Evolutionary conservation across 768 basidiomycete genomes (phyloP), one percentile per base, ranked within the genome.

Genomic region (Amanita phalloides): DNA sequence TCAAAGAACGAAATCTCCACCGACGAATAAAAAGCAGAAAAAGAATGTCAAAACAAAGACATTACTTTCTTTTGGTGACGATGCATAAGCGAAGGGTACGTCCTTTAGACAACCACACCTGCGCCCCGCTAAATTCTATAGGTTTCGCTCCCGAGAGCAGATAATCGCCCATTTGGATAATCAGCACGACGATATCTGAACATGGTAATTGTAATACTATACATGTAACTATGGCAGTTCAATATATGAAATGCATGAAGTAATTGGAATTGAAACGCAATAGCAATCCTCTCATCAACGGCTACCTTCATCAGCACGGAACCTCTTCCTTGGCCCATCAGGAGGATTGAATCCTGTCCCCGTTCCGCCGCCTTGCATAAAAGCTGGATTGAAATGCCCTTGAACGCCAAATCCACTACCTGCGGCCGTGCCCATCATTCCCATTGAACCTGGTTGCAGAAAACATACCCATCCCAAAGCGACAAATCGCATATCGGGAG

Each of bases 381-480:
- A 87, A 20, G 83, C 81, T 3, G 85, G 84, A 62, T 86, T 86
- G 70, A 84, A 81, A 67, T 87, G 83, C 13, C 84, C 83, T 59
- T 73, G 73, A 53, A 59, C 47, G 43, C 70, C 67, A 56, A 57
- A 61, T 54, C 68, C 72, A 47, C 77, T 74, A 49, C 77, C 65
- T 48, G 67, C 74, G 45, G 66, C 62, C 32, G 42, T 33, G 45
- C 62, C 64, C 71, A 78, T 72, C 71, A 75, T 76, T 60, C 77
- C 77, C 72, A 55, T 60, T 58, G 63, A 67, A 63, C 58, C 44
- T 45, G 26, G 48, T 57, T 46, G 45, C 30, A 50, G n/a, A 13
- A 51, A 42, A 51, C 41, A 37, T 20, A 25, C 50, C 32, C 50
- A 51, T 58, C 57, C 61, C 57, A 53, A 41, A 56, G 53, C 26